These are phyloP conservation scores for Trichoderma lentiforme DNA, from an alignment of 2,329 filamentous ascomycete genomes.

Conservation along the genomic window DNA sequence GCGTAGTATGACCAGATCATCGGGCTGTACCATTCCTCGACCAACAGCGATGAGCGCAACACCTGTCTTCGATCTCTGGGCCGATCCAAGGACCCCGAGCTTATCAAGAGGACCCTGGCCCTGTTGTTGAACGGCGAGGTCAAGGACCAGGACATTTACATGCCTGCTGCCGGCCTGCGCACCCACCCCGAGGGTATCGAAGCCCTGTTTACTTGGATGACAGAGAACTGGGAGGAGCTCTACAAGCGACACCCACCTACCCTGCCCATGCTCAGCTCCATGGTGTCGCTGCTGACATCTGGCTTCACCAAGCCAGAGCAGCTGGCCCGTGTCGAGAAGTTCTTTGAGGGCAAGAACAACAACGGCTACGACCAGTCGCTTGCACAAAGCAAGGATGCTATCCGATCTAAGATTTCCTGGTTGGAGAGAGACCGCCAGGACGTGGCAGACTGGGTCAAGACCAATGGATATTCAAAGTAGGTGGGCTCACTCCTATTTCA, in stretches of 20 bases:
- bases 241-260: conserved; percentile 80
- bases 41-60: conserved; percentile 78
- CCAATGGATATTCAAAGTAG: conserved; percentile 23
- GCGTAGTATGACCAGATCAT: conserved; percentile 70
- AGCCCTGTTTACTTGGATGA: conserved; percentile 79
- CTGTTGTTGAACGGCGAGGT: conserved; percentile 76
- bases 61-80: conserved; percentile 82
- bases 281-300: conserved; percentile 78
- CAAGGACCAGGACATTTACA: conserved; percentile 92
- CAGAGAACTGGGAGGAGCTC: conserved; percentile 82
- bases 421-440: conserved; percentile 26
- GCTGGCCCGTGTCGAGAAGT: conserved; percentile 69
- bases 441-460: conserved; percentile 26
- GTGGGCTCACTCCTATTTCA: not conserved
- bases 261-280: conserved; percentile 77
- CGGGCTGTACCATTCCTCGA: conserved; percentile 70
- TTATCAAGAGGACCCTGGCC: conserved; percentile 77
- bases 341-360: conserved; percentile 79
- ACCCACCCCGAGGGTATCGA: conserved; percentile 74
- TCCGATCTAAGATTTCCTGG: conserved; percentile 66
- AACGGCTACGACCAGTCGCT: conserved; percentile 83
- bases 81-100: conserved; percentile 69
- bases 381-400: conserved; percentile 83
- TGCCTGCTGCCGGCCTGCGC: conserved; percentile 77
- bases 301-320: conserved; percentile 77